Evolutionary conservation across 1,284 basidiomycete genomes (phyloP).

Genomic region (Apiotrichum porosum): DNA sequence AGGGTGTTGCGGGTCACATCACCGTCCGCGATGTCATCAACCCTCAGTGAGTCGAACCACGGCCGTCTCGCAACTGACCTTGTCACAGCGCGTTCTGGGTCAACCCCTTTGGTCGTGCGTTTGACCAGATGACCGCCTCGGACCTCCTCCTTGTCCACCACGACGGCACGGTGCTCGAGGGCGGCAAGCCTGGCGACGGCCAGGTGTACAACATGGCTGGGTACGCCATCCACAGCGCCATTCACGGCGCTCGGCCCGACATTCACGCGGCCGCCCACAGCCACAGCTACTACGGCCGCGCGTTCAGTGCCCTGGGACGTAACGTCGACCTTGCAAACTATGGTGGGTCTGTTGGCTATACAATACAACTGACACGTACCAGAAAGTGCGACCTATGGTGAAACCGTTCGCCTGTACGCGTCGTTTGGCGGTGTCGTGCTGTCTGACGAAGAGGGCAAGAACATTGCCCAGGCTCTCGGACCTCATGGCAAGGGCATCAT

Average conservation of each 20-base stretch:
- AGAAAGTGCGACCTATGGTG: constrained; percentile 30
- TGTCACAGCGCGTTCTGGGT: constrained; percentile 49
- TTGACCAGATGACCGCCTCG: constrained; percentile 52
- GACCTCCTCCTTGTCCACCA: constrained; percentile 55
- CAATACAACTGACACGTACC: not conserved
- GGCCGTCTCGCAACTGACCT: no score
- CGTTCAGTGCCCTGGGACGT: constrained; percentile 58
- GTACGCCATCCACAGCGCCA: constrained; percentile 56
- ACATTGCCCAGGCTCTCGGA: constrained; percentile 45
- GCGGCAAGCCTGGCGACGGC: constrained; percentile 39
- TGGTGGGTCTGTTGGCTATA: constrained; percentile 34
- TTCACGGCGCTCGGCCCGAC: constrained; percentile 58
- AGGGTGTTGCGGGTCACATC: constrained; percentile 61
- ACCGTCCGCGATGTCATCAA: constrained; percentile 55
- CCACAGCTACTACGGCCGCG: constrained; percentile 59
- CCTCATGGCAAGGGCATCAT: constrained; percentile 38
- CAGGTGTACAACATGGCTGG: constrained; percentile 51
- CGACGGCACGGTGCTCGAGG: constrained; percentile 51
- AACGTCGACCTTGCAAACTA: constrained; percentile 57
- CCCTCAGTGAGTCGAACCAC: constrained; percentile 38
- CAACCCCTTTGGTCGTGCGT: constrained; percentile 51
- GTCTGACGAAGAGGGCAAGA: constrained; percentile 42
- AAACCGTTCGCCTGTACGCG: constrained; percentile 33
- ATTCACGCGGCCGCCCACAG: constrained; percentile 62
- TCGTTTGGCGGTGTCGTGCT: constrained; percentile 49